Percentiles rank a stretch among this genome's conserved stretches.
Conservation (phyloP, 805 yeast species). For the Tetrapisispora namnaoensis region DNA sequence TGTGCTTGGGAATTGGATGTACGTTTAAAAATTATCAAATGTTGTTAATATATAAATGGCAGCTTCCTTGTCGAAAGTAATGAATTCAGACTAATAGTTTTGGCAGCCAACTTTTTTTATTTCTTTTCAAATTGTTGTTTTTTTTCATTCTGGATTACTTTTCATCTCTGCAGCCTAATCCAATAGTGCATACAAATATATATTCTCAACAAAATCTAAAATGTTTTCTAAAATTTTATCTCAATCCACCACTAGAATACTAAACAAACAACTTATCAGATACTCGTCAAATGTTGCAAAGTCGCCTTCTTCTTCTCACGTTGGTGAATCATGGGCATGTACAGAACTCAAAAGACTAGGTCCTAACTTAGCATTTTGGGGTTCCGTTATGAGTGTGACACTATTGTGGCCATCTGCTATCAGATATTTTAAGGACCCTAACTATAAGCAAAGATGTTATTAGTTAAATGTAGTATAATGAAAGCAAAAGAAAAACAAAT, state of each 20-base stretch:
- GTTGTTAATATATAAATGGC: too few species aligned
- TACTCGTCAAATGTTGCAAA: neutral
- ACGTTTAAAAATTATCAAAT: too few species aligned
- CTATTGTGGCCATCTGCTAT: constrained; percentile 24
- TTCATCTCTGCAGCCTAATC: too few species aligned
- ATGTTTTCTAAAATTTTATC: constrained; percentile 10
- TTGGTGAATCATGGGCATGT: constrained; percentile 16
- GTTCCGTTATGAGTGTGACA: constrained; percentile 8
- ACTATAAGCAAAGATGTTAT: neutral
- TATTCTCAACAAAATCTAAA: neutral
- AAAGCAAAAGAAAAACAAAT: neutral
- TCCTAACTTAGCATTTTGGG: constrained; percentile 15
- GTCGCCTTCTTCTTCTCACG: constrained; percentile 7
- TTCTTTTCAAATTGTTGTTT: too few species aligned
- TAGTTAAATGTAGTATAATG: neutral
- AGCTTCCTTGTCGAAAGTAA: too few species aligned
- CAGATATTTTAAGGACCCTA: constrained; percentile 3
- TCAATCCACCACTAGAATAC: constrained; percentile 9
- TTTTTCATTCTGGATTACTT: too few species aligned
- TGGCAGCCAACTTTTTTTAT: too few species aligned
- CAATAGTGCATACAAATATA: too few species aligned
- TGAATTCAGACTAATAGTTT: too few species aligned
- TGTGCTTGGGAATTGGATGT: too few species aligned
- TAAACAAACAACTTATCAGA: constrained; percentile 8
- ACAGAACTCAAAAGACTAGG: constrained; percentile 20